Conservation (phyloP, 495 filamentous ascomycete species). For the Penicillium simplicissimum region DNA sequence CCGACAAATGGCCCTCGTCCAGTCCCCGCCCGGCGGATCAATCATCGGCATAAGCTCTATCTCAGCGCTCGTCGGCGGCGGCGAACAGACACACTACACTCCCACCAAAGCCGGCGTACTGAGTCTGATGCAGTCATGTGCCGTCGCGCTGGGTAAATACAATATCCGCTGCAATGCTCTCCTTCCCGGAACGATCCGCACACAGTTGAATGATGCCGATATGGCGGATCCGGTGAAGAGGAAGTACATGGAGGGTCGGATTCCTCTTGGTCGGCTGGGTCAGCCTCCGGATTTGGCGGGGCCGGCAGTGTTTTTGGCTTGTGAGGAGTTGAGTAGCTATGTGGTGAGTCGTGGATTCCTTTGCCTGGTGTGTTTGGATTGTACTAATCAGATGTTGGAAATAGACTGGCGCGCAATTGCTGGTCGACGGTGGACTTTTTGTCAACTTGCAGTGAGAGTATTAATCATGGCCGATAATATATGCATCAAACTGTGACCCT, state of each 20-base stretch:
- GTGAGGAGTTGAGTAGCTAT: conserved; percentile 33
- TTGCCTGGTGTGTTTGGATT: not conserved
- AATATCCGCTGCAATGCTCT: conserved; percentile 37
- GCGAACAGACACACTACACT: conserved; percentile 42
- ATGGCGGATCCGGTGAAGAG: conserved; percentile 59
- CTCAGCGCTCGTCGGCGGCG: conserved; percentile 35
- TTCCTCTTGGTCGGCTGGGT: conserved; percentile 62
- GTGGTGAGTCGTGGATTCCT: conserved; percentile 7
- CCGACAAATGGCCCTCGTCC: conserved; percentile 34
- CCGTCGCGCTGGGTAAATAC: conserved; percentile 28
- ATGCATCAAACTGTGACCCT: not conserved
- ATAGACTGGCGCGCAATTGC: conserved; percentile 10
- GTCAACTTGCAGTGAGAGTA: conserved; percentile 12
- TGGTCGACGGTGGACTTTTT: conserved; percentile 17
- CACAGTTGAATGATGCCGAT: conserved; percentile 70
- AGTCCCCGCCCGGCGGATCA: conserved; percentile 36
- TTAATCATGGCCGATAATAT: not conserved
- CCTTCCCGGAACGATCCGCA: conserved; percentile 32
- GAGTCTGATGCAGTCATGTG: conserved; percentile 48
- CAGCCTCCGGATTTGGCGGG: conserved; percentile 36
- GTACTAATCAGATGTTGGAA: not conserved
- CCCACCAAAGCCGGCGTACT: conserved; percentile 52
- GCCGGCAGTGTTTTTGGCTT: conserved; percentile 34
- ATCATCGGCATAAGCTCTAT: conserved; percentile 52
- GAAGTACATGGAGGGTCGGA: conserved; percentile 72